Base-by-base conservation (phyloP, 208 protist genomes). In the Leptomonas pyrrhocoris region DNA sequence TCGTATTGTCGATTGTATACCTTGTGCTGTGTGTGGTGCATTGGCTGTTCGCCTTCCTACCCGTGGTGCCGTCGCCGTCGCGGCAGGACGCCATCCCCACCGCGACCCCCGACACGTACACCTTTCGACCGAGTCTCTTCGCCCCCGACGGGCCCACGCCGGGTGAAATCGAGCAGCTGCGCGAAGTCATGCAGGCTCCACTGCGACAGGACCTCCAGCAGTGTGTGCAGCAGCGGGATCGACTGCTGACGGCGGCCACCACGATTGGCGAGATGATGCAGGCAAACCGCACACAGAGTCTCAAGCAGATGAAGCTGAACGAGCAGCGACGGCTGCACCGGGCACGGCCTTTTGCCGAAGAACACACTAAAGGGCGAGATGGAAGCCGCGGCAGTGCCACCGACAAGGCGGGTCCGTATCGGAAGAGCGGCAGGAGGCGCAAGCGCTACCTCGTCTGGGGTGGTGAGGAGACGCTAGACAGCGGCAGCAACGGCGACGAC, bases 231-330 rank as follows among this genome's bases (percentile, higher is more conserved):
- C 66, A 79, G 54, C 61, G 66, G 2, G 79, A 84, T 43, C 60
- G 69, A 6, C 73, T 88, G 18, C 70, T 92, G 23, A 92, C 77
- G n/a, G 77, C 72, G 19, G 80, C 55, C 28, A 74, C 73, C 9
- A 88, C 86, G 5, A 84, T 94, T 67, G 89, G 81, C 8, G 86
- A 94, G 65, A 90, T 90, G 82, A 90, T 91, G 84, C 77, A 80
- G 36, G 68, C 81, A 18, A 92, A 92, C 54, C 78, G 80, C 16
- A 80, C 84, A 46, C 78, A 89, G 43, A 91, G 80, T 54, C 64
- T 90, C 11, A 68, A 63, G 60, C 61, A 67, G 34, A 85, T 80
- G 73, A 73, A 80, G 62, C 73, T 90, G 34, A 74, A 64, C 56
- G 75, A 80, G 42, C 69, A 73, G 64, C 50, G 57, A 46, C 59